Evolutionary conservation across 805 yeast genomes (phyloP), one percentile per base, ranked within the genome.

Genomic region (Saccharomyces paradoxus): DNA sequence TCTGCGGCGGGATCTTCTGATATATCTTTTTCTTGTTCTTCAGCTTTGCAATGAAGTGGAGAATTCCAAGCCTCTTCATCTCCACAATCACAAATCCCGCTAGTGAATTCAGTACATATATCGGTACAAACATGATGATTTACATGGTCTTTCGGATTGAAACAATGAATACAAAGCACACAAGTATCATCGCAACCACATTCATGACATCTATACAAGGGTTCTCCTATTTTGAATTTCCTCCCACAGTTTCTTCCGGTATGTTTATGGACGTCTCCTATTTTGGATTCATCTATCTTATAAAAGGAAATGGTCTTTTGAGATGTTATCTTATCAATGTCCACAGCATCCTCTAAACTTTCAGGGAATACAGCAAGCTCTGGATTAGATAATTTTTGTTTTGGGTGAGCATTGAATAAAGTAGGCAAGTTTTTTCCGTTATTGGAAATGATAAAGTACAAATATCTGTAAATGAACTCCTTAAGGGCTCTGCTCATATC

Each of bases 131-230:
- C 87, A 56, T 80, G 80, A 64, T 87, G 96, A 52, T 77, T 83
- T 13, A 69, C 64, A 66, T 87, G 96, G 61, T 86, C 89, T 4
- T 77, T 78, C 53, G 79, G 77, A 65, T 85, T 84, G 71, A 86
- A 87, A 66, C 96, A 87, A 60, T 81, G 72, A 12, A 77, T 80
- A 69, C 96, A 87, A 28, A 87, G 66, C 32, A 88, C 90, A 74
- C 95, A 87, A 0, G 91, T 84, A 8, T 81, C 82, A 68, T 87
- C 96, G 56, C 78, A 80, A 0, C 87, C 89, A 74, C 96, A 87
- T 55, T 86, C 88, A 32, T 74, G 74, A 64, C 96, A 87, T 53
- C 89, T 74, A 65, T 84, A 87, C 22, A 86, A 84, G 0, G 85
- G 82, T 56, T 84, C 87, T 26, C 86, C 86, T 3, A 68, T 62